Base-by-base conservation (phyloP, 1,284 basidiomycete genomes). In the Xerocomus amazonicus region DNA sequence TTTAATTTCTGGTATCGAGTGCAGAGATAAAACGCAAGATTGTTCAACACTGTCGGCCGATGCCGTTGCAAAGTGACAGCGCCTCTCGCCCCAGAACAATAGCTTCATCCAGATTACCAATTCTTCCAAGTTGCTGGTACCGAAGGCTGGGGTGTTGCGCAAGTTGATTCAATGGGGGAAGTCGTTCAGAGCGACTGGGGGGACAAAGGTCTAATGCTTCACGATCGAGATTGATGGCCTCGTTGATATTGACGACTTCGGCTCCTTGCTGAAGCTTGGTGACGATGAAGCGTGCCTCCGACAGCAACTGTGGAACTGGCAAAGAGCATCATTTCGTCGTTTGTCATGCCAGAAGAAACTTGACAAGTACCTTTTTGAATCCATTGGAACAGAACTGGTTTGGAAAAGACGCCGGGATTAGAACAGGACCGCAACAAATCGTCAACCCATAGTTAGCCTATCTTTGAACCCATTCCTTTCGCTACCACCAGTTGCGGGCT, bases 21-120 rank as follows among this genome's bases (percentile, higher is more conserved):
- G 36, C 13, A 19, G 9, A 37, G 35, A 37, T 10, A 6, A 32
- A 23, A 3, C 9, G 44, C 29, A 26, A 37, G 17, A 9, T n/a
- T 32, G 13, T 26, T 38, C 44, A 45, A 16, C 9, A 9, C 28
- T 9, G 7, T 45, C 10, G 28, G 5, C 4, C 28, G 28, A 31
- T 10, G 13, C 4, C 17, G 28, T 9, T 38, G 44, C 34, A 35
- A 35, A 35, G 34, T 35, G 34, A 13, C n/a, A 45, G 44, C 9
- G 28, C 44, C 2, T 38, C 44, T 31, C 13, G n/a, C 12, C 4
- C 28, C 3, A 29, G 16, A 13, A 14, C 7, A 29, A 45, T 45
- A 2, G 34, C 34, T 10, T 29, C 34, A 4, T 41, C 12, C 16
- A 34, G 12, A 6, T 79, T 83, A 33, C 79, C 70, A 77, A 38